phyloP scores from a whole-genome alignment of 139 green algal genomes.

The Eudorina sp. region DNA sequence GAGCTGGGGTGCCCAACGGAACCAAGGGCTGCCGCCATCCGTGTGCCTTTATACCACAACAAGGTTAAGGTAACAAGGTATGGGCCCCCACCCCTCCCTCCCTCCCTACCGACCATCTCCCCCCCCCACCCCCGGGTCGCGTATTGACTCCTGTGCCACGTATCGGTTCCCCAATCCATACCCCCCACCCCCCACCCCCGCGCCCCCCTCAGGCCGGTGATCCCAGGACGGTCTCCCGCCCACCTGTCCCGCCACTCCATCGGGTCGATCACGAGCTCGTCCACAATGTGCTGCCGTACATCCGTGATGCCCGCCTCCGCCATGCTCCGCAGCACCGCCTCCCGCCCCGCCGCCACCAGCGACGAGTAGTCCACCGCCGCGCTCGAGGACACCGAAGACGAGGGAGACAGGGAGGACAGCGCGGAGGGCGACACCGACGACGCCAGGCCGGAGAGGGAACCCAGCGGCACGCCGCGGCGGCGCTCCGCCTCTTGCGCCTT shows the following conservation, averaged over 20 bases:
- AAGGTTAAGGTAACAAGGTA: no score
- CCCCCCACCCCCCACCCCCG: no score
- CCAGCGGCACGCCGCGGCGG: background rate
- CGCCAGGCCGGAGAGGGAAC: background rate
- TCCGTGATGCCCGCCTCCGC: conserved; percentile 70
- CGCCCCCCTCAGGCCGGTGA: no score
- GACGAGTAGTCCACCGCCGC: conserved; percentile 54
- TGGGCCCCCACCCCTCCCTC: no score
- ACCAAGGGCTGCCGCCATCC: no score
- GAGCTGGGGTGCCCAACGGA: no score
- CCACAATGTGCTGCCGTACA: conserved; percentile 60
- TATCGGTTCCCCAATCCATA: no score
- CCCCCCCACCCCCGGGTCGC: no score
- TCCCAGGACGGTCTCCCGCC: no score
- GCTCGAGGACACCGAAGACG: background rate
- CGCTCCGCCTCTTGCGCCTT: background rate
- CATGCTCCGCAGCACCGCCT: conserved; percentile 71
- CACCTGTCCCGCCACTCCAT: conserved; percentile 60
- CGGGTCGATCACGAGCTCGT: conserved; percentile 78
- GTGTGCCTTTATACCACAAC: no score
- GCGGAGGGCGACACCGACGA: background rate
- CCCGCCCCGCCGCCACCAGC: conserved; percentile 73
- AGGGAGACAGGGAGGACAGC: background rate
- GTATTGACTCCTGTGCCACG: no score
- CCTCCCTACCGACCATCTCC: no score